A percentile compares a stretch with the other conserved stretches of the same genome.
phyloP scores from a whole-genome alignment of 345 rosid genomes.

The Adansonia digitata region DNA sequence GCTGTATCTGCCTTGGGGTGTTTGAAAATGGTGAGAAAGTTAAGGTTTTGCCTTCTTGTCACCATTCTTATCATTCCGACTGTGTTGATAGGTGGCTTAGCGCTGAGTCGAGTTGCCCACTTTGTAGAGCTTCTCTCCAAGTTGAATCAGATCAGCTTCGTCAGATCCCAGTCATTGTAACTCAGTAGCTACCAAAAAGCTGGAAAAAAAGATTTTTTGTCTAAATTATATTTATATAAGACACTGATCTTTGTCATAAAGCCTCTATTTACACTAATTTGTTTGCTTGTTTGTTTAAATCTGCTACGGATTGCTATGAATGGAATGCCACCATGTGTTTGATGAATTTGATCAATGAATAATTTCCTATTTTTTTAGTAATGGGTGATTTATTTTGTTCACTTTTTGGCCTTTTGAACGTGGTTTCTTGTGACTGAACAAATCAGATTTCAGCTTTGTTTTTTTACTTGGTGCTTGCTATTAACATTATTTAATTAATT shows the following conservation, averaged over 20 bases:
- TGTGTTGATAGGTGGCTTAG: constrained; percentile 71
- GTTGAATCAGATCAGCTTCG: constrained; percentile 20
- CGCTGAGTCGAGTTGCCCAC: constrained; percentile 60
- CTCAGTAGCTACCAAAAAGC: background rate
- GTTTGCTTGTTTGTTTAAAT: background rate
- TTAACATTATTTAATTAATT: no score
- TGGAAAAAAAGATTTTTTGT: background rate
- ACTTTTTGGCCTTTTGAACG: background rate
- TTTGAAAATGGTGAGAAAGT: constrained; percentile 64
- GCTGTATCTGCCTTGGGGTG: constrained; percentile 64
- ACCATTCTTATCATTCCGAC: constrained; percentile 58
- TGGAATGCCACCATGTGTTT: background rate
- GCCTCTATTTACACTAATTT: background rate
- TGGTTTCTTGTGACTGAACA: background rate
- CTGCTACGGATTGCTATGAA: background rate
- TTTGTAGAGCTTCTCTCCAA: constrained; percentile 48
- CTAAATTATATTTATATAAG: background rate
- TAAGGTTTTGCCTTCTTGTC: constrained; percentile 61
- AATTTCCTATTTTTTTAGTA: no score
- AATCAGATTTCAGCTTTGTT: background rate
- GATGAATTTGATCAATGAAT: background rate
- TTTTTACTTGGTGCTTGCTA: no score
- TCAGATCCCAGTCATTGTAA: constrained; percentile 1
- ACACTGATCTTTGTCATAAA: background rate
- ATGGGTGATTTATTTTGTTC: background rate